Conservation (phyloP, 1,139 yeast species). For the Hemisphaericaspora xylanilytica region DNA sequence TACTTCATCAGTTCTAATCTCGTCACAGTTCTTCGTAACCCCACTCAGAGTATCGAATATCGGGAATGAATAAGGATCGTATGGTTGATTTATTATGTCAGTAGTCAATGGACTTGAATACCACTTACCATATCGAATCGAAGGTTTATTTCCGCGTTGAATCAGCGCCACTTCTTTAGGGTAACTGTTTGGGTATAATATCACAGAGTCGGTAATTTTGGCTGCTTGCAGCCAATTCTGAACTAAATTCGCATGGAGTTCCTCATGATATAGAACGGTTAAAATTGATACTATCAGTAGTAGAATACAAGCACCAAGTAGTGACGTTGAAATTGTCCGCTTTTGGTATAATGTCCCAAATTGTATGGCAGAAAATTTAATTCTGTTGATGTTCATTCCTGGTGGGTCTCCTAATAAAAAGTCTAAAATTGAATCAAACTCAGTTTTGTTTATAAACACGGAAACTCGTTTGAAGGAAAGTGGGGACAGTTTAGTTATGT, state of each 20-base stretch:
- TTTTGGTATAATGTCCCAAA: too few species aligned
- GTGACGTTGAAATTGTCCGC: too few species aligned
- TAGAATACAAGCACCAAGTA: not conserved
- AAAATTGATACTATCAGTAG: not conserved
- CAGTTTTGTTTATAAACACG: too few species aligned
- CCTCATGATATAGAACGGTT: not conserved
- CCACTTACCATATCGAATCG: constrained; percentile 21
- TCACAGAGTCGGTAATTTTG: not conserved
- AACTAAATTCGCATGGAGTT: not conserved
- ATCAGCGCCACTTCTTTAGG: not conserved
- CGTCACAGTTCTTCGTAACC: constrained; percentile 15
- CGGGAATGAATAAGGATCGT: not conserved
- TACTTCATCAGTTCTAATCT: not conserved
- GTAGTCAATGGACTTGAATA: constrained; percentile 36
- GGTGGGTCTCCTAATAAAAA: too few species aligned
- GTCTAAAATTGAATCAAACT: too few species aligned
- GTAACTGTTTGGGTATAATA: not conserved
- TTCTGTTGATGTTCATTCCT: too few species aligned
- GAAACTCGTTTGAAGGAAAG: too few species aligned
- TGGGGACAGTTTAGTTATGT: too few species aligned
- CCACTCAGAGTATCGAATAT: not conserved
- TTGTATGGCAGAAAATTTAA: too few species aligned
- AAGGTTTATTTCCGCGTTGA: not conserved
- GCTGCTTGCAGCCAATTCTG: not conserved
- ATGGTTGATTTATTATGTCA: constrained; percentile 13